Percentiles rank a stretch among this genome's conserved stretches.
Evolutionary conservation across 148 eudicot species (phyloP).

Genomic region (Cornus kousa): DNA sequence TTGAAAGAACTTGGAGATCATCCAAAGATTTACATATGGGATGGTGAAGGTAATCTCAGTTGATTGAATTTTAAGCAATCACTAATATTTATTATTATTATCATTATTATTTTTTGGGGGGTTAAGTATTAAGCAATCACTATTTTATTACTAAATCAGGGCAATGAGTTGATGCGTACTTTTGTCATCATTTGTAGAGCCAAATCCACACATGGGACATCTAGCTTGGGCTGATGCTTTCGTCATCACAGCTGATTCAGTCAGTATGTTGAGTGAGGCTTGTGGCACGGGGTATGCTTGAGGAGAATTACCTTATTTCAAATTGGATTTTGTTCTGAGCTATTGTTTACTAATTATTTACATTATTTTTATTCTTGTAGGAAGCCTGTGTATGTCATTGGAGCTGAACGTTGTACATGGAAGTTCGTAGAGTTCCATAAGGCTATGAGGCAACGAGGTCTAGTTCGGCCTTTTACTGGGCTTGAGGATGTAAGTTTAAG

Average conservation of each 20-base stretch:
- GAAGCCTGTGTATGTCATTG: conserved; percentile 94
- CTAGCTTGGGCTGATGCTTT: conserved; percentile 98
- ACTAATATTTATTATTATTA: too few species aligned
- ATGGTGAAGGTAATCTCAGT: conserved; percentile 76
- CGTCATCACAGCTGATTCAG: conserved; percentile 88
- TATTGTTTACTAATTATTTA: background rate
- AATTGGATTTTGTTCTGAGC: background rate
- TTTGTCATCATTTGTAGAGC: conserved; percentile 42
- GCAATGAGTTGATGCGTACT: conserved; percentile 3
- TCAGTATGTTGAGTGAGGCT: conserved; percentile 97
- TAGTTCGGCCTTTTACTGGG: conserved; percentile 89
- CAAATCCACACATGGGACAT: conserved; percentile 97
- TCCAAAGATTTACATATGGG: conserved; percentile 87
- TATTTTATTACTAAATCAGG: background rate
- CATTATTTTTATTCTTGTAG: conserved; percentile 38
- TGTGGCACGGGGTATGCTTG: conserved; percentile 93
- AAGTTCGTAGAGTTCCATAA: conserved; percentile 85
- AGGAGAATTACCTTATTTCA: conserved; percentile 1
- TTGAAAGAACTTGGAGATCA: conserved; percentile 73
- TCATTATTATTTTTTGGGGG: too few species aligned
- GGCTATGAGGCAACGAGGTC: conserved; percentile 70
- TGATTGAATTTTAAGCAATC: background rate
- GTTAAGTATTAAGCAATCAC: background rate
- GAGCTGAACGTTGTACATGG: conserved; percentile 93
- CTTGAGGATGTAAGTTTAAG: conserved; percentile 88